phyloP scores from a whole-genome alignment of 2,329 filamentous ascomycete genomes.

The Alternaria novae-zelandiae region DNA sequence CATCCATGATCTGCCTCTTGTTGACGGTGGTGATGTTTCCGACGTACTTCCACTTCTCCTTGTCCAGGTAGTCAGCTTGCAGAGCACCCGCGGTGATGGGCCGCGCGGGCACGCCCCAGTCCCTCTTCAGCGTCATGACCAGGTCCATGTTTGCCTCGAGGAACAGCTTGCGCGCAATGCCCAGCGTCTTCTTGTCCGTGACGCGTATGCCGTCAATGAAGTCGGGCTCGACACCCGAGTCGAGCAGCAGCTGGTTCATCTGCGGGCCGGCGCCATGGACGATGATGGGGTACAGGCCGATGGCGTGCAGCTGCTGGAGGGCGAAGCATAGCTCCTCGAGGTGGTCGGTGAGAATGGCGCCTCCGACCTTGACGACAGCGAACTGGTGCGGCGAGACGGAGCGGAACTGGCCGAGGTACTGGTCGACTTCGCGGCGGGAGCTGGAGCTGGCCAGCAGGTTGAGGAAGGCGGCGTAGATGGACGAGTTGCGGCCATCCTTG shows the following conservation, averaged over 20 bases:
- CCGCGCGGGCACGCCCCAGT: conserved; percentile 85
- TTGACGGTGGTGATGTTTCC: conserved; percentile 95
- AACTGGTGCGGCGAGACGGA: conserved; percentile 97
- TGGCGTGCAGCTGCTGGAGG: conserved; percentile 89
- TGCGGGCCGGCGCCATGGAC: conserved; percentile 95
- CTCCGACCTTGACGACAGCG: conserved; percentile 97
- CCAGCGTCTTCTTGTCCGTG: conserved; percentile 93
- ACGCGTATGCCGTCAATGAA: conserved; percentile 97
- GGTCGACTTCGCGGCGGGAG: conserved; percentile 93
- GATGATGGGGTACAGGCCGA: conserved; percentile 92
- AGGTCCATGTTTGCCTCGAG: conserved; percentile 94
- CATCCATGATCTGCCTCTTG: conserved; percentile 86
- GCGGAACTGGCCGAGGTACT: conserved; percentile 96
- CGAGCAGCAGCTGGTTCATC: conserved; percentile 88
- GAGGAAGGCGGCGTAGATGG: conserved; percentile 72
- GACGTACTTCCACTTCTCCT: conserved; percentile 94
- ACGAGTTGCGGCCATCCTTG: conserved; percentile 42
- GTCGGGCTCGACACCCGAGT: conserved; percentile 89
- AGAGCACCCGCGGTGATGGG: conserved; percentile 91
- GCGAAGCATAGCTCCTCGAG: conserved; percentile 89
- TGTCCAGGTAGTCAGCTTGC: conserved; percentile 91
- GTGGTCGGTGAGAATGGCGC: conserved; percentile 93
- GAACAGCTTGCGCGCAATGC: conserved; percentile 89
- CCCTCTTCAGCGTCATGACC: conserved; percentile 80
- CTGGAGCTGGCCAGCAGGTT: conserved; percentile 94